Evolutionary conservation across 192 early-diverging fungal species (phyloP), one percentile per base, ranked within the genome.

Genomic region (Coemansia sp.): DNA sequence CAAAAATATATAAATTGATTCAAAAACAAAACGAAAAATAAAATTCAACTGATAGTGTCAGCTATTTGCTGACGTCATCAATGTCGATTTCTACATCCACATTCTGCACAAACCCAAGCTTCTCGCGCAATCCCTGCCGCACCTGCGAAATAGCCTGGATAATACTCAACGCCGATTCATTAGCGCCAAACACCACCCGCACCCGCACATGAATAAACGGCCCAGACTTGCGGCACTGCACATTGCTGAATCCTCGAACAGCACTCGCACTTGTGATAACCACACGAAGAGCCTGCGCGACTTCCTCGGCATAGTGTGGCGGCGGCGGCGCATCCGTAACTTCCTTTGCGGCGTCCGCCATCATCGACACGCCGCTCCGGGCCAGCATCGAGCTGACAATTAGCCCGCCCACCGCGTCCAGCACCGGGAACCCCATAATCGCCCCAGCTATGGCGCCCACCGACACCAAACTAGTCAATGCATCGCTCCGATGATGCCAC

Each of bases 401-500:
- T 10, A 93, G 66, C 5, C 91, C 91, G 24, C 92, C 90, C 3
- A 93, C 50, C 0, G 92, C 89, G 65, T 94, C 92, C 14, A 93
- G 64, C 49, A 88, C 75, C 12, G 86, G 85, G 14, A 88, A 69
- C 10, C 92, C 92, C 59, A 86, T 62, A 55, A 87, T 86, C 19
- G 87, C 87, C 1, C 92, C 92, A 11, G 75, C 87, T 32, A 94
- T 91, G 4, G 90, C 90, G 35, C 65, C 88, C 2, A 92, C 72
- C 0, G 90, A 89, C 22, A 94, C 88, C 23, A 90, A 41, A 47
- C 88, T 89, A 17, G 87, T 87, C 72, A 82, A 72, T 4, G 89
- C 88, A 70, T 94, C 92, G 47, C 85, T 85, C 27, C 92, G 89
- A 63, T 94, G 92, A 57, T 94, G 92, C 89, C 89, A 94, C 54